Evolutionary conservation across 164 flowering plant genomes (phyloP), one percentile per base, ranked within the genome.

Genomic region (Sextonia rubra): DNA sequence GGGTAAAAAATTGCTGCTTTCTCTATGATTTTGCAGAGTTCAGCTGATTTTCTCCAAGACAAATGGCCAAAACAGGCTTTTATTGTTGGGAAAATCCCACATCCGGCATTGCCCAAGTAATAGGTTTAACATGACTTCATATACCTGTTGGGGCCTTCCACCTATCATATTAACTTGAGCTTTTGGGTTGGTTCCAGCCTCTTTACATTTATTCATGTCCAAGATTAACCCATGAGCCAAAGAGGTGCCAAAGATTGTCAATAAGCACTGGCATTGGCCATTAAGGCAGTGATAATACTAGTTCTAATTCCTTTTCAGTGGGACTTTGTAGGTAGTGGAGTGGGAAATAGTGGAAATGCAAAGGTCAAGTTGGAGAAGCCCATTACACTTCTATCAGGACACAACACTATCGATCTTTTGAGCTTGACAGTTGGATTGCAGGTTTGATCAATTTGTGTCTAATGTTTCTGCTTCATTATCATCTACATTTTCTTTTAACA

Each of bases 391-490:
- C 60, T 32, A 11, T 71, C 81, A 15, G 97, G 97, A 69, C 85
- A 83, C 73, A 91, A 92, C 81, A 86, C 80, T 63, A 85, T 96
- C 25, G 97, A 90, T 81, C 90, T 93, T 69, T 78, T 96, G 76
- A 96, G 99, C 80, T 76, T 85, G 80, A 96, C 99, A 2, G 97
- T 93, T 62, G 99, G 99, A 61, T 88, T 96, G 69, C 97, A 93
- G 97, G 99, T 94, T 78, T 69, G 66, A 60, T 20, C 26, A 17
- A 12, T 18, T 4, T 52, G 5, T 15, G 20, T 25, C 12, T 5
- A 12, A 64, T 29, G 17, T 27, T 25, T 1, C 8, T 64, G 4
- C 2, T 3, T 64, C 27, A 25, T 27, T 25, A 27, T 64, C 27
- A 7, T 29, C 66, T 63, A 27, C 32, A 25, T 15, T 63, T 63